Percentiles rank a stretch among this genome's conserved stretches.
phyloP scores from a whole-genome alignment of 2,329 filamentous ascomycete species.

The Xenosphaeropsis pyriputrescens region DNA sequence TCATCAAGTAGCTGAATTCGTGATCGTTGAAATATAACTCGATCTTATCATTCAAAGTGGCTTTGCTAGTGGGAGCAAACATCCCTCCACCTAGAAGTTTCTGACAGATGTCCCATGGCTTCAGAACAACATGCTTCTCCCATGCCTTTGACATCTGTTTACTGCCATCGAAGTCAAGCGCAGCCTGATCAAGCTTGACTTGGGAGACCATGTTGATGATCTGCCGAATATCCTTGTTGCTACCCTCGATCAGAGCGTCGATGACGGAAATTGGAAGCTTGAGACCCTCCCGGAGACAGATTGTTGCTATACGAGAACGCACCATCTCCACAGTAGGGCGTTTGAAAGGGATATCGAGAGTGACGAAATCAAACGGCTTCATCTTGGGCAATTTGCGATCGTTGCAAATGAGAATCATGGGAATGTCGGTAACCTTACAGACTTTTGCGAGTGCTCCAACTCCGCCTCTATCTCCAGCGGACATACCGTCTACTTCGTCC shows the following conservation, averaged over 20 bases:
- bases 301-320: conserved; percentile 82
- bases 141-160: conserved; percentile 95
- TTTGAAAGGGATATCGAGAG: conserved; percentile 75
- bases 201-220: conserved; percentile 98
- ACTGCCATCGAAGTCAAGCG: conserved; percentile 71
- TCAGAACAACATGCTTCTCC: conserved; percentile 94
- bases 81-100: conserved; percentile 83
- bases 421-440: conserved; percentile 88
- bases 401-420: conserved; percentile 96
- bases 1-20: conserved; percentile 93
- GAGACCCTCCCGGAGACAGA: conserved; percentile 80
- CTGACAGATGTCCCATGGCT: conserved; percentile 94
- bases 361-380: conserved; percentile 87
- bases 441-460: conserved; percentile 88
- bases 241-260: conserved; percentile 89
- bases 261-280: conserved; percentile 74
- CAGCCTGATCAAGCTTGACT: conserved; percentile 70
- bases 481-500: conserved; percentile 99
- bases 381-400: conserved; percentile 88
- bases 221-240: conserved; percentile 88
- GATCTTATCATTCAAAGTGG: conserved; percentile 91
- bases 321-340: conserved; percentile 86
- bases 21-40: conserved; percentile 99
- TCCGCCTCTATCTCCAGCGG: conserved; percentile 86
- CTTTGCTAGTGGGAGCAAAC: conserved; percentile 70